phyloP scores from a whole-genome alignment of 768 basidiomycete genomes.

The Cystofilobasidium capitatum region DNA sequence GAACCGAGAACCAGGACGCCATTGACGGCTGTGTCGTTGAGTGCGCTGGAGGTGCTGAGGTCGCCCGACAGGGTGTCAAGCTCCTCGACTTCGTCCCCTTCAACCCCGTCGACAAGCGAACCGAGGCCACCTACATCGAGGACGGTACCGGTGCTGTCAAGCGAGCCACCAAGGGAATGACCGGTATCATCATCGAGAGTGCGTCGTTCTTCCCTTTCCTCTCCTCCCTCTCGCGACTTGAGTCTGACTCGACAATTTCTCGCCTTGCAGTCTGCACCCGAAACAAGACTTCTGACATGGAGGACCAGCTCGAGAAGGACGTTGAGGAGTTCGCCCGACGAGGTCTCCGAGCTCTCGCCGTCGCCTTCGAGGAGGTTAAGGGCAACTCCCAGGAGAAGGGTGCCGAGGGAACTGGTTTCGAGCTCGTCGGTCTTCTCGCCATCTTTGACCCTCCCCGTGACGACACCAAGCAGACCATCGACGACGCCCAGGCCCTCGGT shows the following conservation, averaged over 20 bases:
- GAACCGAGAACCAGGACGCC: conserved; percentile 98
- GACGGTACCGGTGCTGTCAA: conserved; percentile 90
- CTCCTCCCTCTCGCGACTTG: neutral
- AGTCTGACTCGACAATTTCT: neutral
- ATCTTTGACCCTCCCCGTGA: conserved; percentile 97
- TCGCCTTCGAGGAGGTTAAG: conserved; percentile 87
- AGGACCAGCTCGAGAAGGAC: conserved; percentile 83
- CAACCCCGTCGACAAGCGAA: conserved; percentile 98
- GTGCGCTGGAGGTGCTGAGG: conserved; percentile 59
- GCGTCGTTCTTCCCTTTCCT: neutral
- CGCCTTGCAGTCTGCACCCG: conserved; percentile 83
- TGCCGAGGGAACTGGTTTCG: conserved; percentile 89
- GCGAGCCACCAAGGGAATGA: conserved; percentile 99
- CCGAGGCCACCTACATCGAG: conserved; percentile 95
- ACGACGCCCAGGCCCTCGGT: conserved; percentile 88
- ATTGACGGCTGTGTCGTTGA: conserved; percentile 80
- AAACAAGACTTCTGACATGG: conserved; percentile 89
- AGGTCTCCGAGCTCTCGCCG: conserved; percentile 94
- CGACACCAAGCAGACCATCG: conserved; percentile 98
- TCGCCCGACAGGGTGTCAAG: conserved; percentile 85
- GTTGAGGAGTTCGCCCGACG: conserved; percentile 92
- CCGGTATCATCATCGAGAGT: conserved; percentile 63
- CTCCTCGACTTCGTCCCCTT: conserved; percentile 98
- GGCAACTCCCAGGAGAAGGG: conserved; percentile 58
- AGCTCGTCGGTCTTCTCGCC: conserved; percentile 89